Evolutionary conservation across 2,329 filamentous ascomycete genomes (phyloP), one percentile per base, ranked within the genome.

Genomic region (Ophiocordyceps australis): DNA sequence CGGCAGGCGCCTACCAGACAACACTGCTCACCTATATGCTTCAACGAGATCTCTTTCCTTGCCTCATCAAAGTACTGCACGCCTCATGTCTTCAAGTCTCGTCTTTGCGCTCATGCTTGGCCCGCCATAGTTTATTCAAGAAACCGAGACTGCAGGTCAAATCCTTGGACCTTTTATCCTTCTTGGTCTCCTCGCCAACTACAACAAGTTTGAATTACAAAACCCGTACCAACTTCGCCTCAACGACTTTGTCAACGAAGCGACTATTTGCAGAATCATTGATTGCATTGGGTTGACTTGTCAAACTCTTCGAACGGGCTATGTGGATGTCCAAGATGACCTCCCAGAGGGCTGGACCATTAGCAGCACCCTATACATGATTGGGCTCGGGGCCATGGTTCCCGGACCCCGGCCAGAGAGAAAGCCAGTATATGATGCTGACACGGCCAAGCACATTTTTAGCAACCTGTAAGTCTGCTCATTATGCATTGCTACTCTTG

Each of bases 131-230:
- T 79, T 83, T 45, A 70, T 91, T 31, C 77, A 89, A 55, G 81
- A 92, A 36, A 66, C 74, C 23, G 73, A 82, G 32, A 62, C 64
- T 14, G 59, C 67, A 18, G 54, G 60, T 12, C 61, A 64, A 40
- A 69, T 68, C 30, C 65, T 81, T 22, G 68, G 79, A 30, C 77
- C 86, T 1, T 83, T 94, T 37, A 69, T 76, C 10, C 65, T 95
- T 8, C 62, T 94, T 13, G 86, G 86, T 9, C 62, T 95, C 4
- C 59, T 98, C 27, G 79, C 81, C 35, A 98, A 95, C 53, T 95
- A 95, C 63, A 95, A 98, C 64, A 98, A 95, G 49, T 98, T 98
- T 43, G 89, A 98, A 50, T 86, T 91, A 30, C 85, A 93, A 46
- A 98, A 98, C 39, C 86, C 86, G 1, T 98, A 98, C 41, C 77